These are phyloP conservation scores for Botryosphaeria dothidea DNA, from an alignment of 2,329 filamentous ascomycete genomes.

Conservation along the genomic window DNA sequence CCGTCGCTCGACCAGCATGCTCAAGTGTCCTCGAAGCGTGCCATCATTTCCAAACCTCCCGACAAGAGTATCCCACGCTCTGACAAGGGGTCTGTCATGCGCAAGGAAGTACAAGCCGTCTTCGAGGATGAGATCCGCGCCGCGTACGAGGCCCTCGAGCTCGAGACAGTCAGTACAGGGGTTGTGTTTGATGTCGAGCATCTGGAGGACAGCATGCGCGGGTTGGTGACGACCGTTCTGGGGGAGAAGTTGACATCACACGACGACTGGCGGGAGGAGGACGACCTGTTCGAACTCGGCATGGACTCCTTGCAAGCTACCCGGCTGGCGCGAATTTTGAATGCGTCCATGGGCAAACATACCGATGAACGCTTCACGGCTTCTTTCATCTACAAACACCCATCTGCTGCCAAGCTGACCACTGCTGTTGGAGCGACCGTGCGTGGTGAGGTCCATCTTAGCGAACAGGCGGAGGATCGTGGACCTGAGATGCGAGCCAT, in stretches of 20 bases:
- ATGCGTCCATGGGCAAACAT: neutral
- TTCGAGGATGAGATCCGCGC: slow-evolving; percentile 30
- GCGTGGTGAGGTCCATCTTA: neutral
- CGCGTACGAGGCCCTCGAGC: slow-evolving; percentile 22
- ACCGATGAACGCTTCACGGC: neutral
- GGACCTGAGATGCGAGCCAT: neutral
- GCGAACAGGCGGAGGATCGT: neutral
- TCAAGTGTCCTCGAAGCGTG: slow-evolving; percentile 24
- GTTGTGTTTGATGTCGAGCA: neutral
- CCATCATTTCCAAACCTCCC: slow-evolving; percentile 20
- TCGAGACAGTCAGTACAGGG: neutral
- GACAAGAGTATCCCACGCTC: slow-evolving; percentile 25
- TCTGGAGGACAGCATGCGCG: slow-evolving; percentile 19
- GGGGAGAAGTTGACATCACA: slow-evolving; percentile 8
- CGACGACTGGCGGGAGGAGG: neutral
- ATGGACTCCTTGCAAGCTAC: slow-evolving; percentile 44
- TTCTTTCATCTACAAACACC: neutral
- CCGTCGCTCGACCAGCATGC: slow-evolving; percentile 27
- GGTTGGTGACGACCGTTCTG: slow-evolving; percentile 14
- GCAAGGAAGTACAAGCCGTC: slow-evolving; percentile 25
- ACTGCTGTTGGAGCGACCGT: neutral
- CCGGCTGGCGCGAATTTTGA: slow-evolving; percentile 10
- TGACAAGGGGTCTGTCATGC: slow-evolving; percentile 30
- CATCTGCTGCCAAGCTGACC: neutral
- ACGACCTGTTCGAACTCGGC: slow-evolving; percentile 36